These are phyloP conservation scores for Ascochyta rabiei DNA, from an alignment of 2,329 filamentous ascomycete genomes.

Conservation along the genomic window DNA sequence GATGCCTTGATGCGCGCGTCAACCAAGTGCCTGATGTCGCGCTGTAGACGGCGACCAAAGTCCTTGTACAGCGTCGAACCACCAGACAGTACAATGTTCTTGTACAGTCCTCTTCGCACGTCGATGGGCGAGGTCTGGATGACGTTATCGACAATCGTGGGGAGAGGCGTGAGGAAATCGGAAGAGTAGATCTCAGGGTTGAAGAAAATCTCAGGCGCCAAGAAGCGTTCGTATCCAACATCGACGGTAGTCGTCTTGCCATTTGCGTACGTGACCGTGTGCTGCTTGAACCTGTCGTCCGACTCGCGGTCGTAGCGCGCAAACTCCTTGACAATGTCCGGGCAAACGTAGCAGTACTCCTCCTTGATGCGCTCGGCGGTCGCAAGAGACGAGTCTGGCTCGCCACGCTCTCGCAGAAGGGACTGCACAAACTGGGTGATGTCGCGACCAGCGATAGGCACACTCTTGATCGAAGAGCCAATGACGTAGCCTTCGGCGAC, in stretches of 20 bases:
- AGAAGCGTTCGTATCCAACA: constrained; percentile 96
- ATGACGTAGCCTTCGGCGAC: constrained; percentile 99
- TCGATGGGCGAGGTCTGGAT: constrained; percentile 98
- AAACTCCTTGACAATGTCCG: constrained; percentile 99
- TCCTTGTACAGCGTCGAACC: constrained; percentile 98
- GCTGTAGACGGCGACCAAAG: constrained; percentile 92
- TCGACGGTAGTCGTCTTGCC: constrained; percentile 86
- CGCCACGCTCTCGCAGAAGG: constrained; percentile 90
- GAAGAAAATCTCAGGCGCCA: constrained; percentile 99
- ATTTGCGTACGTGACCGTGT: constrained; percentile 83
- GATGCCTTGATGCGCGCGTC: constrained; percentile 92
- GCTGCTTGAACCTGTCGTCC: constrained; percentile 82
- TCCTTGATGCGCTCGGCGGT: constrained; percentile 99
- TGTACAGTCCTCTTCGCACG: constrained; percentile 94
- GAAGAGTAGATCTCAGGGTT: constrained; percentile 99
- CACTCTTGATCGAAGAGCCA: constrained; percentile 98
- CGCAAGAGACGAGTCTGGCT: constrained; percentile 95
- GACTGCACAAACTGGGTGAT: constrained; percentile 99
- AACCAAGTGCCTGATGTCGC: constrained; percentile 95
- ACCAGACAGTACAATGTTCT: constrained; percentile 98
- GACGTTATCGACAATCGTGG: constrained; percentile 91
- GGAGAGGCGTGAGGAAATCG: constrained; percentile 94
- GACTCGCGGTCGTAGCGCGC: constrained; percentile 91
- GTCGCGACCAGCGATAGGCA: constrained; percentile 95
- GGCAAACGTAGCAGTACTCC: constrained; percentile 97